These are phyloP conservation scores for Penicillium sp. DNA, from an alignment of 2,329 filamentous ascomycete genomes.

Conservation along the genomic window DNA sequence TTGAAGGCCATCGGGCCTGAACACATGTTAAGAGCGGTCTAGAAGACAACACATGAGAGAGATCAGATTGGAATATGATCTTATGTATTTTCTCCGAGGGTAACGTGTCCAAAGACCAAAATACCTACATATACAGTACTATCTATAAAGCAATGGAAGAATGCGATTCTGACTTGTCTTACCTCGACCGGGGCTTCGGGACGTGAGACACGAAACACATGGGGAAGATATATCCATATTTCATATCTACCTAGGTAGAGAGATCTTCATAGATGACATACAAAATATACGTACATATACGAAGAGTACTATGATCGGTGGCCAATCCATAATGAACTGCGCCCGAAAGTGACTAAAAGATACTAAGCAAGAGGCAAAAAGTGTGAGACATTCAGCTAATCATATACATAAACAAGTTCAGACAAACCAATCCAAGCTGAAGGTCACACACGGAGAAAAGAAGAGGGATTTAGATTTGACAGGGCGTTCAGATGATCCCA, in stretches of 20 bases:
- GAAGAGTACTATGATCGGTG: background rate
- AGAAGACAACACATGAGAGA: constrained; percentile 10
- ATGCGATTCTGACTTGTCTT: constrained; percentile 4
- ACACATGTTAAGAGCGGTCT: constrained; percentile 9
- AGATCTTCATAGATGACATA: background rate
- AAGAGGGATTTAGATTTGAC: background rate
- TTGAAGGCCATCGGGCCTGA: constrained; percentile 3
- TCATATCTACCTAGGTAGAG: too few relatives aligned
- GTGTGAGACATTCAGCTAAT: constrained; percentile 6
- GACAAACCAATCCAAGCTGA: background rate
- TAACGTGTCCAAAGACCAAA: constrained; percentile 2
- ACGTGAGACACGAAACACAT: constrained; percentile 3
- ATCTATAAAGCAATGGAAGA: background rate
- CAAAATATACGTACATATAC: background rate
- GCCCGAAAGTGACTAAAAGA: background rate
- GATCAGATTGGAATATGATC: constrained; percentile 2
- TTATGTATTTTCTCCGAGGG: background rate
- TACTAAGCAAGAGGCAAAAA: background rate
- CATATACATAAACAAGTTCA: background rate
- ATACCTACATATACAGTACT: background rate
- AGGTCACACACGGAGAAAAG: background rate
- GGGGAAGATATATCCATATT: background rate
- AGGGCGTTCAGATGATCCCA: background rate
- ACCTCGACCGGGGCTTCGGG: background rate
- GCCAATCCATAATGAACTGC: background rate